Evolutionary conservation across 2,329 filamentous ascomycete genomes (phyloP).

Genomic region (Monilinia aucupariae): DNA sequence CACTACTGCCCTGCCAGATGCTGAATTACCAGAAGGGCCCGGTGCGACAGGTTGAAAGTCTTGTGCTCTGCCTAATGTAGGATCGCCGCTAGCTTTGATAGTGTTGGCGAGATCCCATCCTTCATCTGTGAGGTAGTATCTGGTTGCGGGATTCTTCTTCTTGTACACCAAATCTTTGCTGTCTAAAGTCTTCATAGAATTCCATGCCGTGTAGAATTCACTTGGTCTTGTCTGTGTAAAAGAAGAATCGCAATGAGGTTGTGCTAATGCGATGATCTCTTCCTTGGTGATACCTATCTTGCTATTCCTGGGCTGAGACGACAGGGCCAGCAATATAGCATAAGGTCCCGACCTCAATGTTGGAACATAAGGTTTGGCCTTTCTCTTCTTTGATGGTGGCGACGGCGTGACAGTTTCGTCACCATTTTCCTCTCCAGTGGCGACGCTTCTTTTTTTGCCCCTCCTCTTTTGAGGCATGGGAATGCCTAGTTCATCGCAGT

Average conservation of each 20-base stretch:
- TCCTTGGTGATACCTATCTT: slow-evolving; percentile 58
- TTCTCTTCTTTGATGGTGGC: slow-evolving; percentile 50
- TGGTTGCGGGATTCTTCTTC: slow-evolving; percentile 60
- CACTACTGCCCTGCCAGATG: neutral
- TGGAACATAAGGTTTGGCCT: slow-evolving; percentile 65
- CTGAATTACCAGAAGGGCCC: neutral
- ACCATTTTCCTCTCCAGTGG: neutral
- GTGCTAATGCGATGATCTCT: slow-evolving; percentile 62
- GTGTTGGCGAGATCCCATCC: slow-evolving; percentile 69
- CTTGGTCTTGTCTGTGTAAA: slow-evolving; percentile 62
- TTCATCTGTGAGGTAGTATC: slow-evolving; percentile 68
- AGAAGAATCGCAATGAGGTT: slow-evolving; percentile 67
- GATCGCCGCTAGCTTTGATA: slow-evolving; percentile 47
- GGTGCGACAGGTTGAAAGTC: slow-evolving; percentile 17
- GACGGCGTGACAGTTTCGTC: slow-evolving; percentile 17
- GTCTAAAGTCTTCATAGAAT: slow-evolving; percentile 70
- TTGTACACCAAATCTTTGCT: slow-evolving; percentile 70
- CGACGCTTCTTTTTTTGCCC: slow-evolving; percentile 32
- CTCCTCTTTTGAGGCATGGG: slow-evolving; percentile 59
- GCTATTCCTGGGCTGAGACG: slow-evolving; percentile 51
- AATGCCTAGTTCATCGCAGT: slow-evolving; percentile 62
- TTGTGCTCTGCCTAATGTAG: slow-evolving; percentile 21
- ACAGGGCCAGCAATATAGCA: slow-evolving; percentile 63
- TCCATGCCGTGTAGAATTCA: slow-evolving; percentile 76
- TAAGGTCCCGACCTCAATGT: slow-evolving; percentile 68